Base-by-base conservation (phyloP, 306 rosid species). In the Hippophae rhamnoides region DNA sequence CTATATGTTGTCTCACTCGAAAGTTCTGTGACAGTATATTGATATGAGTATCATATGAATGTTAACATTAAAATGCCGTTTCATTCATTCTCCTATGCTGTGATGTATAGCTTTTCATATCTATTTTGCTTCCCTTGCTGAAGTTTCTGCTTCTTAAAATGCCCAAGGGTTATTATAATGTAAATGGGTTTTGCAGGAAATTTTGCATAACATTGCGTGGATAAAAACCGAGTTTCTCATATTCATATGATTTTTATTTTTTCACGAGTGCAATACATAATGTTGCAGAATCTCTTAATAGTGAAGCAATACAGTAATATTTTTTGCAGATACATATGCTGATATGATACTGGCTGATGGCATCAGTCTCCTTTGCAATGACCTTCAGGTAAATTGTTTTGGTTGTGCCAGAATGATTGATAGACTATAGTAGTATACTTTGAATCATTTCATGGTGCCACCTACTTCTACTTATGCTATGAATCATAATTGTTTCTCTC, bases 301-400 rank as follows among this genome's bases (percentile, higher is more conserved):
- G 74, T 87, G 59, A 64, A 57, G 13, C 23, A 43, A 46, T 47
- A 41, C 56, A 52, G 50, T 48, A 49, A 43, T 69, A 57, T 18
- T 72, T 69, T 43, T 42, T 61, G 62, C 90, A 92, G 99, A 92
- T 84, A 76, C 78, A 62, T 78, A 64, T 70, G 78, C 63, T 56
- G 96, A 88, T 66, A 92, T 92, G 99, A 84, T 92, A 69, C 76
- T 80, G 51, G 99, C 80, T 52, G 99, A 92, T 74, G 99, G 99
- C 49, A 92, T 92, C 74, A 83, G 93, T 68, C 65, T 81, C 65
- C 95, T 92, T 72, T 92, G 99, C 86, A 86, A 64, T 9, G 99
- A 92, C 67, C 76, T 92, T 58, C 93, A 88, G 99, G 99, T 92
- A 71, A 61, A 61, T 71, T 13, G 18, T 67, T 73, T 51, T 47